phyloP scores from a whole-genome alignment of 371 early-diverging fungal species.

The Rhizopus microsporus region DNA sequence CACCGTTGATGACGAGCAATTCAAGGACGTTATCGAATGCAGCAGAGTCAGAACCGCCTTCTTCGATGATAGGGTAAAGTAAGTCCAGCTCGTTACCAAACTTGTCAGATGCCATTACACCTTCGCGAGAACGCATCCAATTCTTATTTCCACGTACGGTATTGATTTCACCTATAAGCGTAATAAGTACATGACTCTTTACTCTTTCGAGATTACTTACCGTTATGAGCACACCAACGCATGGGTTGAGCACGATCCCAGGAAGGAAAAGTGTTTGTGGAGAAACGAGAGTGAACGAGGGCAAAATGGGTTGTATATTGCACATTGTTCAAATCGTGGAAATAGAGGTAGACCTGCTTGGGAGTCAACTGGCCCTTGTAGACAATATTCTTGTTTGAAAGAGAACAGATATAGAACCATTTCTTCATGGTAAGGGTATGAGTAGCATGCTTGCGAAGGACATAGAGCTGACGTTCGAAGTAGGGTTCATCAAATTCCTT shows the following conservation, averaged over 20 bases:
- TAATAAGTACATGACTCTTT: not conserved
- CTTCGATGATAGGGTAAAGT: constrained; percentile 94
- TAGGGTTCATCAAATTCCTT: constrained; percentile 65
- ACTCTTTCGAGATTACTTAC: constrained; percentile 46
- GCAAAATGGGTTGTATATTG: constrained; percentile 88
- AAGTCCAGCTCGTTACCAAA: constrained; percentile 81
- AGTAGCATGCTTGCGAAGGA: constrained; percentile 88
- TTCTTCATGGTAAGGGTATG: constrained; percentile 76
- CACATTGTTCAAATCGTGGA: constrained; percentile 82
- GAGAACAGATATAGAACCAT: constrained; percentile 96
- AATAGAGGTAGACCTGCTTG: constrained; percentile 92
- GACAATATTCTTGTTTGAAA: constrained; percentile 88
- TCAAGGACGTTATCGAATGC: constrained; percentile 97
- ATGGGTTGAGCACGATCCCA: constrained; percentile 99
- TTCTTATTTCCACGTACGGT: constrained; percentile 97
- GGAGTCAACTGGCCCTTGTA: constrained; percentile 97
- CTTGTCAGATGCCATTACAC: constrained; percentile 80
- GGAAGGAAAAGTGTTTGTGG: constrained; percentile 97
- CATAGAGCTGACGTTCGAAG: constrained; percentile 87
- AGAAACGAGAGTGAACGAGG: constrained; percentile 96
- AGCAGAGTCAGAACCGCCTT: constrained; percentile 96
- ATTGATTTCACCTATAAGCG: constrained; percentile 87
- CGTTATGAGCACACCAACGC: constrained; percentile 97
- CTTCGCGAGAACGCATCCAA: constrained; percentile 98
- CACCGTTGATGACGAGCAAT: constrained; percentile 87